Conservation (phyloP, 2,329 filamentous ascomycete genomes). For the Neurospora crassa region DNA sequence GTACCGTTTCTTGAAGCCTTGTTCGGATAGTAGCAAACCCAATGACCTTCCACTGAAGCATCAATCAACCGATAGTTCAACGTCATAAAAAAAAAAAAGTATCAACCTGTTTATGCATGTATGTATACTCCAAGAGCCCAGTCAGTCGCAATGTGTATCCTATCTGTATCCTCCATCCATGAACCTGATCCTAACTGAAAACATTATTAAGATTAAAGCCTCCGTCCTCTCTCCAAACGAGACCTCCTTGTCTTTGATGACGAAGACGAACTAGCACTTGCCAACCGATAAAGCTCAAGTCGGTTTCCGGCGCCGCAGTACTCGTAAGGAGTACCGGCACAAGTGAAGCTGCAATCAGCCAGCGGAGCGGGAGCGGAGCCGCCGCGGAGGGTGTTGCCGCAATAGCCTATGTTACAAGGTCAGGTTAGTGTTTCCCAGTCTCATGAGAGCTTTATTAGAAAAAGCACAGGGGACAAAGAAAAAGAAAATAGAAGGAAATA, state of each 20-base stretch:
- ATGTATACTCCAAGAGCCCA: neutral
- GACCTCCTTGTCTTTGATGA: neutral
- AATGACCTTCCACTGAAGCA: neutral
- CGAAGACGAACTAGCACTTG: conserved; percentile 2
- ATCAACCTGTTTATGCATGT: no score
- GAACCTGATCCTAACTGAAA: neutral
- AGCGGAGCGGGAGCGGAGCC: conserved; percentile 23
- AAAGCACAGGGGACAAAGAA: neutral
- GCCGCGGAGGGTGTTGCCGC: conserved; percentile 26
- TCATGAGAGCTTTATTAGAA: no score
- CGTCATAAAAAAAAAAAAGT: neutral
- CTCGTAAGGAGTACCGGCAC: conserved; percentile 25
- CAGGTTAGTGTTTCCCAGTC: conserved; percentile 2
- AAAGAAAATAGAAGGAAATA: neutral
- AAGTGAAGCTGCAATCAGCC: conserved; percentile 29
- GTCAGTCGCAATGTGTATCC: neutral
- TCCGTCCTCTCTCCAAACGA: neutral
- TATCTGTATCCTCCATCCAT: neutral
- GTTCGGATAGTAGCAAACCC: neutral
- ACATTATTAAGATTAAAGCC: neutral
- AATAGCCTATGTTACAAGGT: conserved; percentile 23
- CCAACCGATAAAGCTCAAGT: conserved; percentile 27
- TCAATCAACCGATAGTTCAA: neutral
- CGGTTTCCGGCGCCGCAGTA: conserved; percentile 30
- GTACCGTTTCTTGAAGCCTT: neutral